These are phyloP conservation scores for Xylaria sp. DNA, from an alignment of 2,329 filamentous ascomycete genomes.

Conservation along the genomic window DNA sequence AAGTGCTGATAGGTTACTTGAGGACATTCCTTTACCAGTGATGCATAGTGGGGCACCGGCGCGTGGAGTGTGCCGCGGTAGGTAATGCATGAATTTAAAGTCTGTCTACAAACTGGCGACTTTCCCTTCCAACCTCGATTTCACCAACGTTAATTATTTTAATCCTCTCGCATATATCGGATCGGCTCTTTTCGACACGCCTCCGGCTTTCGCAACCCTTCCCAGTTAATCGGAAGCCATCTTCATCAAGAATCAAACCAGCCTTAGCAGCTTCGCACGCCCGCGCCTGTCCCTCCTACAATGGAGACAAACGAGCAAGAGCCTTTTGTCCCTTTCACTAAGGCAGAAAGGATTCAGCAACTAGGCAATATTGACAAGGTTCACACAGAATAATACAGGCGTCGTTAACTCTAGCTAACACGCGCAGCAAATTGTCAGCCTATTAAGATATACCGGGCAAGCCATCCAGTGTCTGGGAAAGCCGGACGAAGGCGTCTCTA, in stretches of 20 bases:
- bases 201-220: background rate
- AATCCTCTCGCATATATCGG: too few species aligned
- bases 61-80: too few species aligned
- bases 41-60: too few species aligned
- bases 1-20: too few species aligned
- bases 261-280: background rate
- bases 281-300: background rate
- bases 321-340: conserved; percentile 68
- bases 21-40: too few species aligned
- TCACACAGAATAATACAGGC: conserved; percentile 28
- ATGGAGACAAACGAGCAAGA: conserved; percentile 43
- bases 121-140: too few species aligned
- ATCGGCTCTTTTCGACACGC: too few species aligned
- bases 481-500: conserved; percentile 45
- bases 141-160: too few species aligned
- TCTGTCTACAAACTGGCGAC: too few species aligned
- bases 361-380: conserved; percentile 82
- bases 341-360: conserved; percentile 82
- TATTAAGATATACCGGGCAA: conserved; percentile 69
- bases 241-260: background rate
- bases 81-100: too few species aligned
- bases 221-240: background rate
- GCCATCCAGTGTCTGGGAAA: conserved; percentile 73
- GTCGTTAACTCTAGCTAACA: conserved; percentile 42
- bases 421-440: conserved; percentile 51